Percentiles rank a stretch among this genome's conserved stretches.
These are phyloP conservation scores for Pichia sp. DNA, from an alignment of 1,139 yeast genomes.

Conservation along the genomic window DNA sequence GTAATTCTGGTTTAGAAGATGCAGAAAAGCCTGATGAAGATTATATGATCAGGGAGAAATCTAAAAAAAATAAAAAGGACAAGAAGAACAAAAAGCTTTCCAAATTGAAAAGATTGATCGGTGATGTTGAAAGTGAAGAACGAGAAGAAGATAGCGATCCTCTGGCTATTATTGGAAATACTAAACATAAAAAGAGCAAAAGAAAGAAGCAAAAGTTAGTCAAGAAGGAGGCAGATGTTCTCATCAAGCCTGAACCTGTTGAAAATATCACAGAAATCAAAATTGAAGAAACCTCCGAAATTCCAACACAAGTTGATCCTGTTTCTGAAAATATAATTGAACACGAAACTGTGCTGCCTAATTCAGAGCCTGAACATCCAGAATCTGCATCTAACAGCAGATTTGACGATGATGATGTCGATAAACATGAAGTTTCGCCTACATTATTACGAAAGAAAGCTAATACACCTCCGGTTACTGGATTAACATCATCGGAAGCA, in stretches of 20 bases:
- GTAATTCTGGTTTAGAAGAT: no score
- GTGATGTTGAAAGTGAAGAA: neutral
- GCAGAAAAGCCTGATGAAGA: no score
- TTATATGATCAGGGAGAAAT: no score
- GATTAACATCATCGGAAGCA: neutral
- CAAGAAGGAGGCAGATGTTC: neutral
- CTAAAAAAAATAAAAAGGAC: no score
- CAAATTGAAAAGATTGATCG: no score
- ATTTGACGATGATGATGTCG: neutral
- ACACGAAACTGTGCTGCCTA: neutral
- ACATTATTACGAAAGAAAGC: slow-evolving; percentile 15
- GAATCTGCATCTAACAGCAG: neutral
- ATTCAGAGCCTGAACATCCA: neutral
- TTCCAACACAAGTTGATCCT: slow-evolving; percentile 2
- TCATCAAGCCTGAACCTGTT: neutral
- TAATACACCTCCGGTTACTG: slow-evolving; percentile 1
- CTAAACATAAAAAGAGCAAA: neutral
- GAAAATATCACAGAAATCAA: neutral
- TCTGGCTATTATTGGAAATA: neutral
- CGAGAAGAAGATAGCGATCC: neutral
- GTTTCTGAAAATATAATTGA: neutral
- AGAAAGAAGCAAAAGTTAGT: no score
- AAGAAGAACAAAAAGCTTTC: no score
- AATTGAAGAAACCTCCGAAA: neutral
- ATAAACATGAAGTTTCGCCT: slow-evolving; percentile 11